Base-by-base conservation (phyloP, 305 asterid species). In the Vinca major region DNA sequence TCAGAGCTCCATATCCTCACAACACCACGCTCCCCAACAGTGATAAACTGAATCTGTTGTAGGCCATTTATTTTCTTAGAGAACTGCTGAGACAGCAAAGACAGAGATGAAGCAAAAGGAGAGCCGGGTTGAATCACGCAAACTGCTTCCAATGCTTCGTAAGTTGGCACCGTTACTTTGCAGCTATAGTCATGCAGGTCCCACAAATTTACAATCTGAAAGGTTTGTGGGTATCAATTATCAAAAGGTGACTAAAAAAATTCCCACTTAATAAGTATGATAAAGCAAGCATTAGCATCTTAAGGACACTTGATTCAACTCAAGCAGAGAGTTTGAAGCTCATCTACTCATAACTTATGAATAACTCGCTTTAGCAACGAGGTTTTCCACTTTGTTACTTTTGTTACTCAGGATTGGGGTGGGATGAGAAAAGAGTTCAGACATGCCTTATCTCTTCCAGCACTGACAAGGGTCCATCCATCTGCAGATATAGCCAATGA, bases 1-100 rank as follows among this genome's bases (percentile, higher is more conserved):
- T 91, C 86, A 55, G 96, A 87, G 72, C 77, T 89, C 99, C 98
- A 94, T 79, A 94, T 84, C 71, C 96, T 86, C 70, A 91, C 90
- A 70, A 91, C 71, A 70, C 95, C 99, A 65, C 96, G 96, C 75
- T 94, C 98, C 74, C 99, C 99, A 74, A 89, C 96, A 41, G 97
- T 91, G 66, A 91, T 55, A 73, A 91, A 94, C 63, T 80, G 82
- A 78, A 85, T 54, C 58, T 92, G 80, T 43, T 87, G 80, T 63
- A 84, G 74, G 69, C 71, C 83, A 65, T 71, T 81, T 66, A 72
- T 82, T 77, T 77, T 76, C 86, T 83, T 88, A 71, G 81, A 84
- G 19, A 75, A 78, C 71, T 77, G 78, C 75, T 81, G 71, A 21
- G 77, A 52, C 73, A 66, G 80, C 43, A 80, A 76, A 72, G 89